Base-by-base conservation (phyloP, 805 yeast species). In the Candida stauntonica region DNA sequence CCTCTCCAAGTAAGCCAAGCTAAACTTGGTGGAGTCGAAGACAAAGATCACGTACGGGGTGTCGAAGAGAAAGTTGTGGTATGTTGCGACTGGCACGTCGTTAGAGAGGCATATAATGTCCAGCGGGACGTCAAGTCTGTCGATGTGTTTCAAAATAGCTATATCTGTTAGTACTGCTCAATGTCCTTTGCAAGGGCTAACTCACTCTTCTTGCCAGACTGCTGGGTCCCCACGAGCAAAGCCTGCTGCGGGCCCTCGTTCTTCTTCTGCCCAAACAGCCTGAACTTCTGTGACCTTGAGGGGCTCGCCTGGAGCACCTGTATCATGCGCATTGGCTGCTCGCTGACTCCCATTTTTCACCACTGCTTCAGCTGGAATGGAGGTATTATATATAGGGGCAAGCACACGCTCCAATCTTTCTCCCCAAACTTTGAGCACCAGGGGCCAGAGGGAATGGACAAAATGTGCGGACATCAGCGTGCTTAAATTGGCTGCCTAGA, bases 291-390 rank as follows among this genome's bases (percentile, higher is more conserved):
- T 8, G 26, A 31, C 42, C 24, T 42, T 16, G 44, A 21, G 8
- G 47, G 50, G 17, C 40, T 37, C 4, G 45, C 53, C 30, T 45
- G 53, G 11, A 49, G 39, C 14, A 49, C 35, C 38, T 47, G 53
- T 4, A 49, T 49, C 50, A 41, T 46, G 11, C 24, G 24, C 24
- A 21, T 21, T 8, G 11, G 24, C 24, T 21, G 24, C n/a, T n/a
- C n/a, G n/a, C n/a, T 21, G 24, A 8, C 24, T 21, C 24, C 11
- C 9, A 8, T 11, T 11, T 21, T 21, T 21, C 11, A 21, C n/a
- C n/a, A n/a, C n/a, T n/a, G n/a, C n/a, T n/a, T n/a, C n/a, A n/a
- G n/a, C n/a, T n/a, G n/a, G n/a, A n/a, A n/a, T n/a, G n/a, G n/a
- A n/a, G n/a, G n/a, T n/a, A n/a, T n/a, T n/a, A n/a, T n/a, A n/a